Conservation (phyloP, 2,329 filamentous ascomycete species). For the Colletotrichum melonis region DNA sequence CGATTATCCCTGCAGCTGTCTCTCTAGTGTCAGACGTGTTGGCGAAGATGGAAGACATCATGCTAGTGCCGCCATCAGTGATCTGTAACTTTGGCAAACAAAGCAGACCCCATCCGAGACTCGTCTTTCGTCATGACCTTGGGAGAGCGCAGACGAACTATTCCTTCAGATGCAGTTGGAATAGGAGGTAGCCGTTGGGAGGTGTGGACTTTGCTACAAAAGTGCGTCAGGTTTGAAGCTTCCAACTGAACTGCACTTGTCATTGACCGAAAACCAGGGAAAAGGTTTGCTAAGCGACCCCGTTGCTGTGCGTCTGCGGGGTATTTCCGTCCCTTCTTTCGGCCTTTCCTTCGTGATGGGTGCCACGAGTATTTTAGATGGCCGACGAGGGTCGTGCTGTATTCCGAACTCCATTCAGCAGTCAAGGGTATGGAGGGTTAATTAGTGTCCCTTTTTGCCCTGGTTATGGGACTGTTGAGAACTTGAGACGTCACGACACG, state of each 20-base stretch:
- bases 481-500: not conserved
- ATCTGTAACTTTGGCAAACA: not conserved
- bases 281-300: slow-evolving; percentile 20
- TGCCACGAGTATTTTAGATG: slow-evolving; percentile 12
- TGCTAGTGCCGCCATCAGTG: not conserved
- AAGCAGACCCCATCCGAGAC: not conserved
- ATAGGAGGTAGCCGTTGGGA: not conserved
- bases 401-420: too few relatives aligned
- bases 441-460: not conserved
- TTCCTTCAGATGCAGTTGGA: not conserved
- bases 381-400: too few relatives aligned
- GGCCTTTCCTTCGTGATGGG: slow-evolving; percentile 11
- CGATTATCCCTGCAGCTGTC: not conserved
- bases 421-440: not conserved
- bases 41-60: not conserved
- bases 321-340: slow-evolving; percentile 30
- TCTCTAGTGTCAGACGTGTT: not conserved
- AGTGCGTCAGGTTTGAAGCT: slow-evolving; percentile 1
- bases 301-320: slow-evolving; percentile 26
- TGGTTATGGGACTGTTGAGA: not conserved
- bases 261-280: slow-evolving; percentile 20
- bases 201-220: not conserved
- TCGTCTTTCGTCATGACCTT: not conserved
- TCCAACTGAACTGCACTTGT: slow-evolving; percentile 8
- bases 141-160: too few relatives aligned